Evolutionary conservation across 306 rosid genomes (phyloP), one percentile per base, ranked within the genome.

Genomic region (Rosa persica): DNA sequence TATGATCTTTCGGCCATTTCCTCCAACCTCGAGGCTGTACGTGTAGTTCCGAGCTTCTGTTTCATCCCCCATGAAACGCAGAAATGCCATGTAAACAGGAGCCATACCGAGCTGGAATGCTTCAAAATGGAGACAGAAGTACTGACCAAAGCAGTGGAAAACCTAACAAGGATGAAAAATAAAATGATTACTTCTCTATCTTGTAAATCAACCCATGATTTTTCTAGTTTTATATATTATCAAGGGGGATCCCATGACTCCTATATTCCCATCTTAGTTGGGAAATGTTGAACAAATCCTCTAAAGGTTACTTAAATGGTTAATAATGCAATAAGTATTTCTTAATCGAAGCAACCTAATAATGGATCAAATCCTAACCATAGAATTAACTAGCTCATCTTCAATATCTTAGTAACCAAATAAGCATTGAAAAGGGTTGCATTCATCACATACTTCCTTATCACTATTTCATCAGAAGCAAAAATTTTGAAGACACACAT

Each of bases 81-180:
- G 88, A 85, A 91, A 91, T 0, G 93, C 93, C 93, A 91, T 91
- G 79, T 91, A 91, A 43, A 87, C 96, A 6, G 96, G 93, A 61
- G 91, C 90, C 91, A 84, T 81, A 68, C 91, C 96, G 5, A 91
- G 93, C 87, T 91, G 93, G 83, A 89, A 91, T 67, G 96, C 96
- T 83, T 91, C 96, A 57, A 91, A 91, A 84, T 91, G 96, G 71
- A 91, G 91, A 82, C 96, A 91, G 76, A 91, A 91, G 77, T 91
- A 89, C 79, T 89, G 88, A 54, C 96, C 93, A 76, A 91, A 91
- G 67, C 96, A 91, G 74, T 89, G 86, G 88, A 91, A 91, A 48
- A 91, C 96, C 96, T 91, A 82, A 42, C 70, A 73, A 47, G 48
- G 76, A 72, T 61, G 74, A 70, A 15, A 73, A 44, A 36, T 25